phyloP scores from a whole-genome alignment of 2,329 filamentous ascomycete species.

The Parastagonospora nodorum region DNA sequence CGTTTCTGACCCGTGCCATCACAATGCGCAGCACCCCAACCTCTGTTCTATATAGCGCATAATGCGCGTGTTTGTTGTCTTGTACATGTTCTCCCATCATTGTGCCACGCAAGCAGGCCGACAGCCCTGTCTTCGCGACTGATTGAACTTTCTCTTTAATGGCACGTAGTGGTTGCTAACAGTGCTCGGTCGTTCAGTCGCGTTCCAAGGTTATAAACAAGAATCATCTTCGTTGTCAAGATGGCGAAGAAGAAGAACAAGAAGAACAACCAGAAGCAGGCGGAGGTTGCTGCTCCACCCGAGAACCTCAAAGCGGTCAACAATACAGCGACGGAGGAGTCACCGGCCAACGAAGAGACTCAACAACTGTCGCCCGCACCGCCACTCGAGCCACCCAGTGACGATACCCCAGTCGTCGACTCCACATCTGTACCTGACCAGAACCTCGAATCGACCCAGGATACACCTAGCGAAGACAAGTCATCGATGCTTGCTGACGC shows the following conservation, averaged over 20 bases:
- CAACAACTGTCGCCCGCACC: constrained; percentile 19
- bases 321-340: constrained; percentile 24
- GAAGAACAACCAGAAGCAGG: constrained; percentile 35
- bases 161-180: constrained; percentile 27
- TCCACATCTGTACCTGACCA: constrained; percentile 23
- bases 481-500: neutral
- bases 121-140: constrained; percentile 31
- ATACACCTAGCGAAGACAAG: neutral
- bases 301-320: constrained; percentile 26
- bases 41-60: constrained; percentile 42
- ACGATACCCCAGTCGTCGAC: constrained; percentile 20
- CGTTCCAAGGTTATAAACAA: constrained; percentile 34
- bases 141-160: constrained; percentile 23
- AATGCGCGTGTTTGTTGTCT: constrained; percentile 38
- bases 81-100: constrained; percentile 36
- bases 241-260: constrained; percentile 44
- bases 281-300: constrained; percentile 34
- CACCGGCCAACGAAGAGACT: constrained; percentile 24
- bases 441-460: constrained; percentile 7
- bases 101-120: constrained; percentile 46
- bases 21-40: constrained; percentile 33
- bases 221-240: constrained; percentile 21
- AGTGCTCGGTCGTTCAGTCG: constrained; percentile 1
- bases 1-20: constrained; percentile 36
- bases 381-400: constrained; percentile 21